Percentiles rank a stretch among this genome's conserved stretches.
Evolutionary conservation across 805 yeast species (phyloP).

Genomic region (Huiozyma sinensis): DNA sequence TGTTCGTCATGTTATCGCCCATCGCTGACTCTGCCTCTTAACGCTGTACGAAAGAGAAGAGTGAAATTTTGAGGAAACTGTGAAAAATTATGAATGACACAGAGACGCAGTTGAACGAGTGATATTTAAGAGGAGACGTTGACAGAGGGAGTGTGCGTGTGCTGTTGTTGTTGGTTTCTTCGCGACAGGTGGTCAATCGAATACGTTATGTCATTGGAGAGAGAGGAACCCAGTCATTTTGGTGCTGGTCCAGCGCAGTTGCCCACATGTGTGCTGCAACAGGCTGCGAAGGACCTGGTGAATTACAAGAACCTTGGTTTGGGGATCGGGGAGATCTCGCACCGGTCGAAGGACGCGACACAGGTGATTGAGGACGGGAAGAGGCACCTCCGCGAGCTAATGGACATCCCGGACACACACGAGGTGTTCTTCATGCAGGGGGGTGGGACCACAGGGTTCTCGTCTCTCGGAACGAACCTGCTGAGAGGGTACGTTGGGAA

Average conservation of each 20-base stretch:
- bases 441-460: slow-evolving; percentile 95
- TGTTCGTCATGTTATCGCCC: no score
- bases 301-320: slow-evolving; percentile 60
- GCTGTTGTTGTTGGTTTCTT: no score
- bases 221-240: slow-evolving; percentile 71
- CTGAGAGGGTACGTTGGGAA: slow-evolving; percentile 62
- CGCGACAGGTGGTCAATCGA: no score
- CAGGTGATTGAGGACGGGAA: slow-evolving; percentile 71
- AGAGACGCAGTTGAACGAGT: no score
- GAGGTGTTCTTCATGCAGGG: slow-evolving; percentile 95
- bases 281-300: slow-evolving; percentile 77
- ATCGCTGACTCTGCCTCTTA: no score
- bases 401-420: slow-evolving; percentile 80
- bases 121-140: no score
- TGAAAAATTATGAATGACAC: no score
- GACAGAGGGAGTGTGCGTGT: no score
- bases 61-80: no score
- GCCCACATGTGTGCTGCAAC: slow-evolving; percentile 73
- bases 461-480: slow-evolving; percentile 75
- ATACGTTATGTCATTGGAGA: slow-evolving; percentile 27
- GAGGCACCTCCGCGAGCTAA: slow-evolving; percentile 48
- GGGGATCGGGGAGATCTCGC: slow-evolving; percentile 94
- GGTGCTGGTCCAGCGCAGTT: slow-evolving; percentile 99
- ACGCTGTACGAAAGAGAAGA: no score
- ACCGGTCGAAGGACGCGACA: slow-evolving; percentile 77